Percentiles rank a stretch among this genome's conserved stretches.
Evolutionary conservation across 345 rosid genomes (phyloP).

Genomic region (Eucalyptus polybractea): DNA sequence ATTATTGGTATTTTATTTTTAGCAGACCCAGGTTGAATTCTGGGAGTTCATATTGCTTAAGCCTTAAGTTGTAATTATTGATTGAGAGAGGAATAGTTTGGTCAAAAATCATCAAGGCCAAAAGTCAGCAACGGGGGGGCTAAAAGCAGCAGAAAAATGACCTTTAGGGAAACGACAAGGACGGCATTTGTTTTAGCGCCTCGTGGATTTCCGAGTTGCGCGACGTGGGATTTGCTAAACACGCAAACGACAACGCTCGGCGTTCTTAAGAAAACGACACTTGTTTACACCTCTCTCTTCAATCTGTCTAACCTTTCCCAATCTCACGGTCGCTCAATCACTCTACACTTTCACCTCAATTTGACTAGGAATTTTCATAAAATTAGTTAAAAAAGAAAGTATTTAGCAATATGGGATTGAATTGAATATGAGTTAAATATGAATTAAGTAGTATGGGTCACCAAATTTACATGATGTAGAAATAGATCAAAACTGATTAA

Average conservation of each 20-base stretch:
- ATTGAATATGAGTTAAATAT: too few species aligned
- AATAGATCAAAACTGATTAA: accelerated
- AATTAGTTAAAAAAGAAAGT: accelerated
- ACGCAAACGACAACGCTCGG: not conserved
- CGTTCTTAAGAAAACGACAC: not conserved
- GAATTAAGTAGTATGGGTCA: accelerated
- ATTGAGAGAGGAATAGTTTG: not conserved
- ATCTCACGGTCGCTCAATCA: accelerated
- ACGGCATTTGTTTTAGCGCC: not conserved
- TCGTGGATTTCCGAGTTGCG: not conserved
- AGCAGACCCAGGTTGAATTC: not conserved
- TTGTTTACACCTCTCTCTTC: not conserved
- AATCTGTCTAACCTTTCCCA: too few species aligned
- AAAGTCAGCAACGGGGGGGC: not conserved
- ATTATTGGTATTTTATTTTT: not conserved
- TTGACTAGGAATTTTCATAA: too few species aligned
- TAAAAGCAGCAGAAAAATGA: not conserved
- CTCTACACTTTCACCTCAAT: not conserved
- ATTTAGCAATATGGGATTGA: accelerated
- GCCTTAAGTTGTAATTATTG: not conserved
- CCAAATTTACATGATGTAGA: accelerated
- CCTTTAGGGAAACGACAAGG: not conserved
- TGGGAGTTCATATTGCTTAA: not conserved
- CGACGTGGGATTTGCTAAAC: not conserved
- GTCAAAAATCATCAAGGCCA: not conserved